These are phyloP conservation scores for Tolypocladium pustulatum DNA, from an alignment of 2,329 filamentous ascomycete genomes.

Conservation along the genomic window DNA sequence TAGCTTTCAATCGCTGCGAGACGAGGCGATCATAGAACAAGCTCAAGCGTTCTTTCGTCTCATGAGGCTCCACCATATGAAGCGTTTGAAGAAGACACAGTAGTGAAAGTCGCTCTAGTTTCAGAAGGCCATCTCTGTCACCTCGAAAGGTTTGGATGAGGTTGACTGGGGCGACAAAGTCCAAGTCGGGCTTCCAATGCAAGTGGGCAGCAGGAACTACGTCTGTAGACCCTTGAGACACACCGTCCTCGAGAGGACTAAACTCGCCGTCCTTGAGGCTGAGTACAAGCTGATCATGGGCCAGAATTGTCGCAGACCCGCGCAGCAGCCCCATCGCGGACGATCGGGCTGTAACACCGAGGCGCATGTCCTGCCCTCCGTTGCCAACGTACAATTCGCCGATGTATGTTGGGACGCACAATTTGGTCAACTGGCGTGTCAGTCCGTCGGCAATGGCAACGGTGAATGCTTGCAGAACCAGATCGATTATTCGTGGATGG, in stretches of 20 bases:
- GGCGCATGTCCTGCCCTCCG: not conserved
- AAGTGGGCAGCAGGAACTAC: not conserved
- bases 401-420: not conserved
- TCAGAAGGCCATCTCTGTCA: not conserved
- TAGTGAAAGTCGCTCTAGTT: not conserved
- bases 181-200: constrained; percentile 2
- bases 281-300: not conserved
- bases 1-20: not conserved
- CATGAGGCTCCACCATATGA: not conserved
- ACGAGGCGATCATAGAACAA: not conserved
- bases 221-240: not conserved
- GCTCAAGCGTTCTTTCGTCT: not conserved
- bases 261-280: not conserved
- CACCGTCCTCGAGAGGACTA: not conserved
- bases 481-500: not conserved
- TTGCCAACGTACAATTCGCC: not conserved
- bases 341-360: not conserved
- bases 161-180: not conserved
- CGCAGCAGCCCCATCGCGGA: not conserved
- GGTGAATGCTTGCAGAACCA: not conserved
- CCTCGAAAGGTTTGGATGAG: not conserved
- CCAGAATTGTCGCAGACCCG: not conserved
- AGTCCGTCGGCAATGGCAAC: not conserved
- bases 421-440: not conserved
- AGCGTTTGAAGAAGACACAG: not conserved